A percentile compares a stretch with the other conserved stretches of the same genome.
Evolutionary conservation across 768 basidiomycete genomes (phyloP).

Genomic region (Peribolospora kevripleyi): DNA sequence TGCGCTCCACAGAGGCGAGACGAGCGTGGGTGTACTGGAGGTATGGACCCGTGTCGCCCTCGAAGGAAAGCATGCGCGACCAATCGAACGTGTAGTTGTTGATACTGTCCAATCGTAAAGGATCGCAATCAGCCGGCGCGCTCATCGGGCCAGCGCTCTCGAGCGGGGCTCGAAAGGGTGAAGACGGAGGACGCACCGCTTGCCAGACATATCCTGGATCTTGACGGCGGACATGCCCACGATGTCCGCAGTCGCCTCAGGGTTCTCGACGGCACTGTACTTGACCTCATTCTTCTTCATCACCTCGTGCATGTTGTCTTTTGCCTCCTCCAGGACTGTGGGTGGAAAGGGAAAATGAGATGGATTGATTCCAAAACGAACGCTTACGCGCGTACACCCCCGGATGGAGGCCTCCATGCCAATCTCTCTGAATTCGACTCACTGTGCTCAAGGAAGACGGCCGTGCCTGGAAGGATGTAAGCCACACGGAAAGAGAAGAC

Average conservation of each 20-base stretch:
- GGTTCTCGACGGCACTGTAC: conserved; percentile 66
- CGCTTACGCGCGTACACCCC: too few relatives aligned
- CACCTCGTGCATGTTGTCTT: conserved; percentile 77
- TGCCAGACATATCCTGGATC: conserved; percentile 92
- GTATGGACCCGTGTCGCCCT: conserved; percentile 88
- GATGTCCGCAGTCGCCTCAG: conserved; percentile 48
- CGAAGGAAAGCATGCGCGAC: conserved; percentile 81
- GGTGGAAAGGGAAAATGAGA: too few relatives aligned
- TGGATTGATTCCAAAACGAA: too few relatives aligned
- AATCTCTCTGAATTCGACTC: neutral
- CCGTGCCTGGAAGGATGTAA: conserved; percentile 25
- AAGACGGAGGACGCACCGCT: conserved; percentile 32
- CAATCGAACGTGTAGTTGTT: conserved; percentile 92
- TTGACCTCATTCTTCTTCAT: conserved; percentile 90
- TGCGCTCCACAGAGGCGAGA: conserved; percentile 65
- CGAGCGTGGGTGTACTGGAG: conserved; percentile 93
- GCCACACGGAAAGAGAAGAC: too few relatives aligned
- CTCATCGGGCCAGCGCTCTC: neutral
- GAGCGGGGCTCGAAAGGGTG: neutral
- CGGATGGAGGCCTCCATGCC: too few relatives aligned
- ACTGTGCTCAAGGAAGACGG: conserved; percentile 75
- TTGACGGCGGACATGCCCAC: conserved; percentile 89
- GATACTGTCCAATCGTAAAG: conserved; percentile 29
- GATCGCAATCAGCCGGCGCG: neutral
- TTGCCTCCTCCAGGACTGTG: conserved; percentile 38